These are phyloP conservation scores for Aspergillus cristatus DNA, from an alignment of 495 filamentous ascomycete genomes.

Conservation along the genomic window DNA sequence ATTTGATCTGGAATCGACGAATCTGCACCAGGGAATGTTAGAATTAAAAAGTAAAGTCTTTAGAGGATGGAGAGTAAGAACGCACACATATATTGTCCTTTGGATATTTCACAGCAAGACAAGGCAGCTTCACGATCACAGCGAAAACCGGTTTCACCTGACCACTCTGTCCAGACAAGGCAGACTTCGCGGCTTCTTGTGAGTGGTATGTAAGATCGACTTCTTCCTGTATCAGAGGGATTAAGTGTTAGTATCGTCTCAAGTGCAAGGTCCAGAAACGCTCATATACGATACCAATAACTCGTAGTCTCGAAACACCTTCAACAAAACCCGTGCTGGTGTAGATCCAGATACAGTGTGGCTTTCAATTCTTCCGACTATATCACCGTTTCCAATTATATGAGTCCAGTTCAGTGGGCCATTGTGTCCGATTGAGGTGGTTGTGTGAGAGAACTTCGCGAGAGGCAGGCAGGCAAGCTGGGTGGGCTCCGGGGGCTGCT, in stretches of 20 bases:
- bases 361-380: slow-evolving; percentile 23
- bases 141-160: slow-evolving; percentile 21
- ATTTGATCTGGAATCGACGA: slow-evolving; percentile 37
- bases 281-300: slow-evolving; percentile 17
- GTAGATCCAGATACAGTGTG: background rate
- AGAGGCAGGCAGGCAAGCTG: slow-evolving; percentile 20
- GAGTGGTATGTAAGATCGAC: slow-evolving; percentile 23
- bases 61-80: background rate
- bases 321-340: slow-evolving; percentile 13
- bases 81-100: slow-evolving; percentile 10
- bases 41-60: background rate
- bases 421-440: slow-evolving; percentile 19
- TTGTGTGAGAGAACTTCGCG: slow-evolving; percentile 37
- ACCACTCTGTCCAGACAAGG: slow-evolving; percentile 2
- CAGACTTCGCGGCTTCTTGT: slow-evolving; percentile 10
- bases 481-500: slow-evolving; percentile 4
- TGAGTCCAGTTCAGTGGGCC: slow-evolving; percentile 33
- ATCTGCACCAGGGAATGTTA: slow-evolving; percentile 19
- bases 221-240: slow-evolving; percentile 23
- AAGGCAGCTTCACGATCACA: slow-evolving; percentile 35
- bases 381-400: slow-evolving; percentile 22
- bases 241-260: background rate
- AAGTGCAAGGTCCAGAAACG: background rate
- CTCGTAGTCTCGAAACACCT: slow-evolving; percentile 16
- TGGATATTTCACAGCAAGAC: slow-evolving; percentile 35